These are phyloP conservation scores for Dillenia suffruticosa DNA, from an alignment of 164 flowering plant species.

Conservation along the genomic window DNA sequence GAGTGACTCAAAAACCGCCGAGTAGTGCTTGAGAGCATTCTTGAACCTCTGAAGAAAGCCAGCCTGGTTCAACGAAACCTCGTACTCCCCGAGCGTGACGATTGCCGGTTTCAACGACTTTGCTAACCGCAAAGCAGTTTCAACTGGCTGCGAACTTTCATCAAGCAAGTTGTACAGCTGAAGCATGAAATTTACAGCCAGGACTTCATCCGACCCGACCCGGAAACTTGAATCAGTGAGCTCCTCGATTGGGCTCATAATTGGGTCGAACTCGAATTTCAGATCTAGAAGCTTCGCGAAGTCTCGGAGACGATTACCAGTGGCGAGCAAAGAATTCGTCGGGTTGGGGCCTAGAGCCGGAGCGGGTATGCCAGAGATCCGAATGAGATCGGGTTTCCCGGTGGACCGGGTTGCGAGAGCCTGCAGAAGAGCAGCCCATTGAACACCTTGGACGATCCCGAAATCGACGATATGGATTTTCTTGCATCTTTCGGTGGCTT, in stretches of 20 bases:
- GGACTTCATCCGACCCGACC: conserved; percentile 50
- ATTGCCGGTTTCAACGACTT: conserved; percentile 63
- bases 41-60: conserved; percentile 52
- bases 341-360: conserved; percentile 54
- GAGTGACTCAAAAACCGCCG: conserved; percentile 79
- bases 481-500: conserved; percentile 56
- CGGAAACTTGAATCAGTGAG: conserved; percentile 56
- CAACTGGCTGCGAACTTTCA: conserved; percentile 42
- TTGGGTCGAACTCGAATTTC: conserved; percentile 71
- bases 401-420: conserved; percentile 74
- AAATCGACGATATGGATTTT: conserved; percentile 89
- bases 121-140: conserved; percentile 48
- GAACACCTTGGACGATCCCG: conserved; percentile 87
- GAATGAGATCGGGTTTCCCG: conserved; percentile 57
- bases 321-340: conserved; percentile 44
- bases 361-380: conserved; percentile 85
- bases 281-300: conserved; percentile 70
- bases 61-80: conserved; percentile 53
- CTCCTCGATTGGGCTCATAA: conserved; percentile 54
- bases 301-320: conserved; percentile 69
- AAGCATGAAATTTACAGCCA: conserved; percentile 91
- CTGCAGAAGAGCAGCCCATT: conserved; percentile 89
- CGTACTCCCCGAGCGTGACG: conserved; percentile 86
- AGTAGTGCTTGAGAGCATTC: conserved; percentile 61
- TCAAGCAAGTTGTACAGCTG: conserved; percentile 70